phyloP scores from a whole-genome alignment of 106 monocot genomes.

The Dendrobium officinale region DNA sequence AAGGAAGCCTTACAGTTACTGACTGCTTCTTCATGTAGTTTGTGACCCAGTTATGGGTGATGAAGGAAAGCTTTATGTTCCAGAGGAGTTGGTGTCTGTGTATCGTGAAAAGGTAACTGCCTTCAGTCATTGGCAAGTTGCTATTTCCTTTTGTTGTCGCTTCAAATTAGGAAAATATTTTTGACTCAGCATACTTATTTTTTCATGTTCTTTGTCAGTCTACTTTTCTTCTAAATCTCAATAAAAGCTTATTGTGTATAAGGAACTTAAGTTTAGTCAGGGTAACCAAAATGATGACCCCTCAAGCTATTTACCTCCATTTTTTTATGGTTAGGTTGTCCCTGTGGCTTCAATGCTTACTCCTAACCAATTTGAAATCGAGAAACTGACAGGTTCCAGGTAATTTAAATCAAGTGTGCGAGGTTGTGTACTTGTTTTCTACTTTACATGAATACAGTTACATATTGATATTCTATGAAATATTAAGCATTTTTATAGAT shows the following conservation, averaged over 20 bases:
- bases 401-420: constrained; percentile 19
- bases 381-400: constrained; percentile 86
- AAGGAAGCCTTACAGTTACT: not conserved
- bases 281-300: not conserved
- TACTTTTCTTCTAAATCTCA: not conserved
- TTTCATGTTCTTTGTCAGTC: not conserved
- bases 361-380: constrained; percentile 96
- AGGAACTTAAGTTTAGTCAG: not conserved
- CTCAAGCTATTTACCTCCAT: not conserved
- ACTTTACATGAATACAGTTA: not conserved
- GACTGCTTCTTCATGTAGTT: constrained; percentile 26
- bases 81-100: constrained; percentile 66
- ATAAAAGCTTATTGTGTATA: not conserved
- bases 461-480: not conserved
- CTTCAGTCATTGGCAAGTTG: not conserved
- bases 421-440: not conserved
- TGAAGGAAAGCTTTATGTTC: constrained; percentile 94
- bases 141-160: not conserved
- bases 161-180: not conserved
- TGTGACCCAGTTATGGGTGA: constrained; percentile 99
- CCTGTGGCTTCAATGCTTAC: constrained; percentile 97
- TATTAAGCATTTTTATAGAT: not conserved
- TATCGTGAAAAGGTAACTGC: constrained; percentile 67
- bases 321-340: constrained; percentile 55
- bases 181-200: not conserved